These are phyloP conservation scores for Aureobasidium sp. DNA, from an alignment of 2,329 filamentous ascomycete genomes.

Conservation along the genomic window DNA sequence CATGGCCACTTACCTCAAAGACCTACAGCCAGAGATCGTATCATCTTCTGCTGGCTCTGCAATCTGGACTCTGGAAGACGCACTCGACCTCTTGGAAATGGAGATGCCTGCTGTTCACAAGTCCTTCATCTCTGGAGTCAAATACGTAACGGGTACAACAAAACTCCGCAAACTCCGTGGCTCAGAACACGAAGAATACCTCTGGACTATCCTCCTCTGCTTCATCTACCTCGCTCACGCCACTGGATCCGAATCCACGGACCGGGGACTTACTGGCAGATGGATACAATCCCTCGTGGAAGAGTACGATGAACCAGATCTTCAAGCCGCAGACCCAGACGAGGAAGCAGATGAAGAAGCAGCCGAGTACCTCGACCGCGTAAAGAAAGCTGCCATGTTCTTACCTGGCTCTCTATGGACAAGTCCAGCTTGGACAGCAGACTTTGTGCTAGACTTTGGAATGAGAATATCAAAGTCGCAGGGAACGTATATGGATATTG, in stretches of 20 bases:
- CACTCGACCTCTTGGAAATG: slow-evolving; percentile 43
- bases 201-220: slow-evolving; percentile 28
- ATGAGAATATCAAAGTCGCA: slow-evolving; percentile 24
- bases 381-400: slow-evolving; percentile 14
- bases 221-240: slow-evolving; percentile 13
- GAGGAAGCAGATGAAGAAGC: slow-evolving; percentile 20
- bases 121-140: slow-evolving; percentile 27
- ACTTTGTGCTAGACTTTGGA: slow-evolving; percentile 25
- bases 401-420: slow-evolving; percentile 19
- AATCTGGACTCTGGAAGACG: slow-evolving; percentile 25
- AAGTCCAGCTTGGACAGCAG: slow-evolving; percentile 21
- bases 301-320: slow-evolving; percentile 18
- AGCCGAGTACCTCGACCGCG: slow-evolving; percentile 13
- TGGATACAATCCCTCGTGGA: slow-evolving; percentile 16
- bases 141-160: slow-evolving; percentile 22
- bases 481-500: slow-evolving; percentile 27
- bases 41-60: neutral
- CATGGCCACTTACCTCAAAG: slow-evolving; percentile 20
- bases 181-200: slow-evolving; percentile 30
- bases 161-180: slow-evolving; percentile 25
- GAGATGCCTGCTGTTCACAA: slow-evolving; percentile 18
- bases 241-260: neutral
- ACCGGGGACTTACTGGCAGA: neutral
- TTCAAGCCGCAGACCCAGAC: slow-evolving; percentile 13
- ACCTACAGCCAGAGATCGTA: neutral